Evolutionary conservation across 1,284 basidiomycete species (phyloP).

Genomic region (Malassezia obtusa): DNA sequence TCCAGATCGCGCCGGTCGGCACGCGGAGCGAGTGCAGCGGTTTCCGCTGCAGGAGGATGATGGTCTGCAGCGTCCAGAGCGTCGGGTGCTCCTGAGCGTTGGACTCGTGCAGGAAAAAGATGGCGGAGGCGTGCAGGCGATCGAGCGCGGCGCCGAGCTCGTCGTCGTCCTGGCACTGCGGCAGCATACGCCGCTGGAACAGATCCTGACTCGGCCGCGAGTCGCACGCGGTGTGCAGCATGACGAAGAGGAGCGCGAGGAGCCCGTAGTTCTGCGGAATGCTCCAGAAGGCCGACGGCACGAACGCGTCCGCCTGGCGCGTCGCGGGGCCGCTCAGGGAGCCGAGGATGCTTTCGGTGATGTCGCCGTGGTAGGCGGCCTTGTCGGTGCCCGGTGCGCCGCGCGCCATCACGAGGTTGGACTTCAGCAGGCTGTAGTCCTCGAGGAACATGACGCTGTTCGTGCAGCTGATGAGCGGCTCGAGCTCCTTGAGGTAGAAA

Average conservation of each 20-base stretch:
- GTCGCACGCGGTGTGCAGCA: not conserved
- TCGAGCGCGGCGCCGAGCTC: not conserved
- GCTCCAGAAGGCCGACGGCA: not conserved
- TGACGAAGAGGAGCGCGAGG: not conserved
- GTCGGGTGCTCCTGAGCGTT: not conserved
- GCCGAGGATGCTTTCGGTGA: not conserved
- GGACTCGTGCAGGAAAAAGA: not conserved
- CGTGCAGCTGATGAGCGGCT: not conserved
- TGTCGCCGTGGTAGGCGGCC: not conserved
- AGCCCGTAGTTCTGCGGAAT: not conserved
- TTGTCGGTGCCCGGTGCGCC: too few species aligned
- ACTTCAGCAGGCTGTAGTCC: not conserved
- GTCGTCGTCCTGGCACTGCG: not conserved
- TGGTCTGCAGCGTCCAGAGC: conserved; percentile 1
- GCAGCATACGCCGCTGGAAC: not conserved
- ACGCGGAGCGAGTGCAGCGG: not conserved
- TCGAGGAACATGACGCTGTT: not conserved
- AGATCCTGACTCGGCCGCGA: not conserved
- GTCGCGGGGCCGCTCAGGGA: not conserved
- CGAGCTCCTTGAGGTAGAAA: not conserved
- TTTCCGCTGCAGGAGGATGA: not conserved
- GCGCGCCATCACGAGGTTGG: not conserved
- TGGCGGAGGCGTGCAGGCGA: not conserved
- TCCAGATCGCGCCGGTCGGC: not conserved
- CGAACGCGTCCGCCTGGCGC: not conserved